Evolutionary conservation across 495 filamentous ascomycete species (phyloP), one percentile per base, ranked within the genome.

Genomic region (Trichoderma virens): DNA sequence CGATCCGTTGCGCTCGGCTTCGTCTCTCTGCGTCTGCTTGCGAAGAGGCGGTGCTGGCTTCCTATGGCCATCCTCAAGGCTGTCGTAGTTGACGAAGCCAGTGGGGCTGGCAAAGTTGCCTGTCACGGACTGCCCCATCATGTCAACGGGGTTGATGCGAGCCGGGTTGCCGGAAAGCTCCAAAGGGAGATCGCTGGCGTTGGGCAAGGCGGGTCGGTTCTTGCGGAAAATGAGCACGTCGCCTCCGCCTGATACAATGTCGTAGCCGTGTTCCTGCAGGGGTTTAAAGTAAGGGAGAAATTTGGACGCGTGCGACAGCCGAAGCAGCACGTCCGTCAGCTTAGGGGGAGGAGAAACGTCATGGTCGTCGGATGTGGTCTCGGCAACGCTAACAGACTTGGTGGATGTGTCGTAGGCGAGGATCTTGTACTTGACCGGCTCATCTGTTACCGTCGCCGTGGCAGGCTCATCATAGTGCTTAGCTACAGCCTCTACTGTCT

Each of bases 151-250:
- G 65, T 86, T 85, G 39, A 82, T 71, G 6, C 65, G 64, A 38
- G 51, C 34, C 16, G 51, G 27, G 43, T 25, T 16, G 28, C 61
- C 32, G 30, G 51, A 31, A 13, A 20, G 27, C 8, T 0, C 30
- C 51, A 14, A 9, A 27, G 43, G 25, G 3, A 34, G n/a, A 14
- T 27, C 31, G 25, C 54, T 63, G 23, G 65, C 51, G 51, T 56
- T 56, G 38, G 64, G 65, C 0, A 62, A 62, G 31, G 66, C 62
- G 11, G 75, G 75, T 16, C 76, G 71, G 14, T 81, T 73, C 68
- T 90, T 88, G 64, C 83, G 83, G 68, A 93, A 91, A 0, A 94
- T 83, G 20, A 93, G 79, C 8, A 93, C 79, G 69, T 93, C 83
- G 5, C 81, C 83, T 63, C 82, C 80, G 7, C 88, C 88, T 4